Conservation (phyloP, 2,329 filamentous ascomycete genomes). For the Penicillium sp. region DNA sequence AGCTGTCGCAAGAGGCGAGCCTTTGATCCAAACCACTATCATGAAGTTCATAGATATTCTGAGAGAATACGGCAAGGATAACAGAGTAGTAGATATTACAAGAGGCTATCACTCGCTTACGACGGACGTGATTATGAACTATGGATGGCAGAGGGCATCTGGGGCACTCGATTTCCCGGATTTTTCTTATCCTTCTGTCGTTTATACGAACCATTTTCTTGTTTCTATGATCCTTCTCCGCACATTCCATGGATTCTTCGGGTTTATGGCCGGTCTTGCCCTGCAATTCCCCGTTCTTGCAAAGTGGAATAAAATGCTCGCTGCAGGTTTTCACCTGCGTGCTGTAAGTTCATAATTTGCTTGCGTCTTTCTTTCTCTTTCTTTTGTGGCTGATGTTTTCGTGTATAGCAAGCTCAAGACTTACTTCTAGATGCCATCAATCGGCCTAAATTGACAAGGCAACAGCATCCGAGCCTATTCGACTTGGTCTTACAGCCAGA, state of each 20-base stretch:
- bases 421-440: not conserved
- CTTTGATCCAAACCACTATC: not conserved
- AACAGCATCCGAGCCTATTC: not conserved
- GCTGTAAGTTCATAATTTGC: not conserved
- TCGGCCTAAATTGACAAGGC: not conserved
- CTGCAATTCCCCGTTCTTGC: not conserved
- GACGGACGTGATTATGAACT: not conserved
- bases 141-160: not conserved
- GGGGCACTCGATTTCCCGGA: not conserved
- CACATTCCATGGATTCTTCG: not conserved
- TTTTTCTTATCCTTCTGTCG: not conserved
- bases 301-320: not conserved
- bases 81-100: not conserved
- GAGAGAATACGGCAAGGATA: not conserved
- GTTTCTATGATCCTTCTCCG: not conserved
- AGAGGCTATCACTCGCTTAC: not conserved
- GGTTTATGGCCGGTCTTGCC: not conserved
- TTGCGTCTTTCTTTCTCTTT: not conserved
- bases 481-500: not conserved
- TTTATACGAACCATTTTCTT: not conserved
- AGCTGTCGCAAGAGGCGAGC: not conserved
- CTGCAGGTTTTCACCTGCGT: not conserved
- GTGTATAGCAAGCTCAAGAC: not conserved
- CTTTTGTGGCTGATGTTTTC: not conserved
- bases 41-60: not conserved